Conservation (phyloP, 2,329 filamentous ascomycete species). For the Aspergillus ochraceoroseus region DNA sequence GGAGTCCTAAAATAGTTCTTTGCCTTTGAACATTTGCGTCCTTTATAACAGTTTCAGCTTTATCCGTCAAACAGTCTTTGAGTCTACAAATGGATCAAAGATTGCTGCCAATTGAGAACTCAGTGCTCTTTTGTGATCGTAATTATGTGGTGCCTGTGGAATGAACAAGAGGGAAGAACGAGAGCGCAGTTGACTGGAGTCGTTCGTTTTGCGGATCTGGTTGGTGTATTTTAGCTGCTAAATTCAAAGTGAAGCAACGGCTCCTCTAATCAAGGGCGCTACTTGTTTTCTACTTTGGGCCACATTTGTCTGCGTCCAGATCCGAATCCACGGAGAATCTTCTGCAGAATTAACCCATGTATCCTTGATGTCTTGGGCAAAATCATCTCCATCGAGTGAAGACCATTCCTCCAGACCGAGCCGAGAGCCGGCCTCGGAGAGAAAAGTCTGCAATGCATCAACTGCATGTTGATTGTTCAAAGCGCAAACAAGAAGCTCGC, state of each 20-base stretch:
- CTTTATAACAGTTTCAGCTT: too few relatives aligned
- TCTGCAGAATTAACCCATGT: slow-evolving; percentile 14
- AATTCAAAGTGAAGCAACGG: slow-evolving; percentile 29
- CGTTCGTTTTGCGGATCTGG: too few relatives aligned
- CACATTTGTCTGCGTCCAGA: slow-evolving; percentile 55
- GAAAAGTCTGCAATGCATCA: slow-evolving; percentile 45
- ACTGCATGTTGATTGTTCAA: slow-evolving; percentile 37
- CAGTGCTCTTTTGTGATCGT: too few relatives aligned
- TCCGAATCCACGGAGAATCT: slow-evolving; percentile 39
- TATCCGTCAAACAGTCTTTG: too few relatives aligned
- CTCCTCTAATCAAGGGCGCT: slow-evolving; percentile 54
- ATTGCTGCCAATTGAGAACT: too few relatives aligned
- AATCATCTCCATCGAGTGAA: slow-evolving; percentile 24
- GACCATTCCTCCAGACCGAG: slow-evolving; percentile 43
- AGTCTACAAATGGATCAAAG: too few relatives aligned
- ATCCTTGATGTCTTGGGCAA: slow-evolving; percentile 18
- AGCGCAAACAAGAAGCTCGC: slow-evolving; percentile 50
- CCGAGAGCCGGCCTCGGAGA: slow-evolving; percentile 39
- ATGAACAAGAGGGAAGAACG: too few relatives aligned
- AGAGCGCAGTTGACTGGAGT: too few relatives aligned
- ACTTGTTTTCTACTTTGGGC: slow-evolving; percentile 60
- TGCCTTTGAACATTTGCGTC: too few relatives aligned
- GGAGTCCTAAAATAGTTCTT: too few relatives aligned
- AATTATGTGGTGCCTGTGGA: too few relatives aligned
- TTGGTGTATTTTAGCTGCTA: neutral